Base-by-base conservation (phyloP, 1,139 yeast genomes). In the Pichia terricola region DNA sequence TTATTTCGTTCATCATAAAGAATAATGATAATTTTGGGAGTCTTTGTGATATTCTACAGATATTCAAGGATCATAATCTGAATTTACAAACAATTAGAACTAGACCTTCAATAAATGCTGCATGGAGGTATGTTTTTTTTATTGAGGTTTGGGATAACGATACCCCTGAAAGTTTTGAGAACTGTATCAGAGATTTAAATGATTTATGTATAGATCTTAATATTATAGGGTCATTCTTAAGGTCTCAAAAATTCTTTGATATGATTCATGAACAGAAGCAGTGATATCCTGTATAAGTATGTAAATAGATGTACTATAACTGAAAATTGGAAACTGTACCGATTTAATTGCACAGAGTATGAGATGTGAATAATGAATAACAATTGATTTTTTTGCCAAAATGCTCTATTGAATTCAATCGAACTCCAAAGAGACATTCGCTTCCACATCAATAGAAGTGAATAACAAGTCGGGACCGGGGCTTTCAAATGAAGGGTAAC, bases 41-140 rank as follows among this genome's bases (percentile, higher is more conserved):
- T 1, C 67, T 87, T 39, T 82, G 85, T 47, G 74, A 73, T 38
- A 85, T 84, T 0, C 66, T 88, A 46, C 71, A 69, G 42, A 72
- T 73, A 5, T 76, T 88, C 57, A 76, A 77, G 43, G 61, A 66
- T 22, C 67, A 75, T 54, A 66, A 71, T n/a, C 68, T 86, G 48
- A 84, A 82, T 55, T 67, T 88, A 64, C 75, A 79, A 4, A 73
- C 86, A 11, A 84, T 89, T 43, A 76, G 77, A 39, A 82, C 95
- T 4, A 68, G 95, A 53, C 87, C 94, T 36, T 73, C 84, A 2
- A 70, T 73, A 26, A 61, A 69, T 41, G 63, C 67, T 45, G 80
- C 82, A 33, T 89, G 96, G 97, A 81, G 81, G 53, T 86, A 88
- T 58, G 79, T 84, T 1, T 88, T 85, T 64, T 87, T 84, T 58